These are phyloP conservation scores for Clathrus columnatus DNA, from an alignment of 768 basidiomycete species.

Conservation along the genomic window DNA sequence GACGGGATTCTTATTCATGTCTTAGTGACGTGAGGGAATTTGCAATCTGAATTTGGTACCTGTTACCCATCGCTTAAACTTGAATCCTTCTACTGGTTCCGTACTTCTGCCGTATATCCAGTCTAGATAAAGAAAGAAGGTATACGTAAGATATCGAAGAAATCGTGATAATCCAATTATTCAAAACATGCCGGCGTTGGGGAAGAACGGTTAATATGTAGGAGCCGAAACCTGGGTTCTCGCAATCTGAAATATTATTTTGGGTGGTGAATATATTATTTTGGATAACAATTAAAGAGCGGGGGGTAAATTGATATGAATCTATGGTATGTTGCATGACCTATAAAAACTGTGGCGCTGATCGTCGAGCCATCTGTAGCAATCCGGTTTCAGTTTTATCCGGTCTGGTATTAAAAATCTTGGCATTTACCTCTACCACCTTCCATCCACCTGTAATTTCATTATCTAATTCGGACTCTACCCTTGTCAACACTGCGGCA, in stretches of 20 bases:
- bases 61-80: too few relatives aligned
- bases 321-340: not conserved
- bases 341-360: slow-evolving; percentile 41
- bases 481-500: slow-evolving; percentile 81
- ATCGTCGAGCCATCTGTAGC: slow-evolving; percentile 41
- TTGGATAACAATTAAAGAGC: not conserved
- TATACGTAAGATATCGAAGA: too few relatives aligned
- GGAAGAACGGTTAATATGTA: too few relatives aligned
- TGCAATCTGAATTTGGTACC: too few relatives aligned
- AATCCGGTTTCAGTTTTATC: not conserved
- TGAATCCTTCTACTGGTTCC: too few relatives aligned
- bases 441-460: slow-evolving; percentile 98
- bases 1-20: not conserved
- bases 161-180: too few relatives aligned
- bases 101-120: too few relatives aligned
- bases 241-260: too few relatives aligned
- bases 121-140: too few relatives aligned
- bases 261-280: not conserved
- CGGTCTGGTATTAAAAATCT: not conserved
- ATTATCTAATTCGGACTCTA: slow-evolving; percentile 82
- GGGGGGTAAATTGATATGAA: not conserved
- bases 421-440: slow-evolving; percentile 72
- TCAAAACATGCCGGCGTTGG: too few relatives aligned
- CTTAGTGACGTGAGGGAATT: too few relatives aligned
- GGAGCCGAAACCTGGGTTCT: too few relatives aligned